Conservation (phyloP, 169 alveolate genomes). For the Plasmodium cynomolgi region DNA sequence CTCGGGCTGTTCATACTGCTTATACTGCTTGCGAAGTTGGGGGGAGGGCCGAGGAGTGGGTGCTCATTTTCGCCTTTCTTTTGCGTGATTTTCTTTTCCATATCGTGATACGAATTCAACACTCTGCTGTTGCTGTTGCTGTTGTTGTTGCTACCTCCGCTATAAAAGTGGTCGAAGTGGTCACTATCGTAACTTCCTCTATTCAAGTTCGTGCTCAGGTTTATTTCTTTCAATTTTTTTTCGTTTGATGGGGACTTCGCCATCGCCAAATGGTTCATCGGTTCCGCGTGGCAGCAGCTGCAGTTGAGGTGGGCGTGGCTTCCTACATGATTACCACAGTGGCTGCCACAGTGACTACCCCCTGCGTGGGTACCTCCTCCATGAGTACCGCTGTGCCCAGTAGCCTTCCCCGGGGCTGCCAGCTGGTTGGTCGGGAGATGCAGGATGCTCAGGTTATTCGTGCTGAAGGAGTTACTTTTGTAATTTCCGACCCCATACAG, state of each 20-base stretch:
- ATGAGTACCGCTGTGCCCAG: neutral
- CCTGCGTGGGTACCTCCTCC: neutral
- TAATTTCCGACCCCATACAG: neutral
- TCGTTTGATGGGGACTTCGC: neutral
- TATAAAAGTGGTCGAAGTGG: neutral
- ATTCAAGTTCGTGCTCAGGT: neutral
- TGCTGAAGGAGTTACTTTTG: conserved; percentile 36
- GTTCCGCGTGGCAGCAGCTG: neutral
- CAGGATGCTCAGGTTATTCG: conserved; percentile 1
- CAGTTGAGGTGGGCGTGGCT: neutral
- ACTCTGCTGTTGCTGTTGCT: neutral
- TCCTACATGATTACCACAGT: neutral
- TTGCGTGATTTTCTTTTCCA: neutral
- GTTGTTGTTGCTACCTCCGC: neutral
- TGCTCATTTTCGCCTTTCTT: neutral
- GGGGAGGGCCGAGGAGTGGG: neutral
- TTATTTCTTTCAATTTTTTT: neutral
- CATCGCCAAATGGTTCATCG: neutral
- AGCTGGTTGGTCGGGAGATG: neutral
- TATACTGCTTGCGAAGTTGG: neutral
- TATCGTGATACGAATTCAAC: neutral
- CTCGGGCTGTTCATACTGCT: no score
- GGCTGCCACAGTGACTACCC: neutral
- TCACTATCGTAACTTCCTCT: neutral
- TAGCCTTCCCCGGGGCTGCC: neutral